Percentiles rank a stretch among this genome's conserved stretches.
These are phyloP conservation scores for Hevea brasiliensis DNA, from an alignment of 345 rosid species.

Conservation along the genomic window DNA sequence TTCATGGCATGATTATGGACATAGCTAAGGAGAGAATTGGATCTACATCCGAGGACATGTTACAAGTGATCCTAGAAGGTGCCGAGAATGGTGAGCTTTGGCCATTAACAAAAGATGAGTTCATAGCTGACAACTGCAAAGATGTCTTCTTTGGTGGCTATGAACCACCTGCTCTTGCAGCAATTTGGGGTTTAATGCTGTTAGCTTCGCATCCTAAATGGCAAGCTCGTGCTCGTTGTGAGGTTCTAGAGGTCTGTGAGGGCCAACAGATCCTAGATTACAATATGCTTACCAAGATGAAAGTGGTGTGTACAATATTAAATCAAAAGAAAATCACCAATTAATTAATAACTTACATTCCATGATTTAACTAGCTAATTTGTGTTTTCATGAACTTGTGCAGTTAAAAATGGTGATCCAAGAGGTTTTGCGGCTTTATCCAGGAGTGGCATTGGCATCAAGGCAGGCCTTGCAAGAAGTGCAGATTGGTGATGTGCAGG, in stretches of 20 bases:
- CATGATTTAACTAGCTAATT: no score
- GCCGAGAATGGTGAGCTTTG: no score
- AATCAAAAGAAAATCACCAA: no score
- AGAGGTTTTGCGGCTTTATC: neutral
- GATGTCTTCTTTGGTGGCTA: conserved; percentile 11
- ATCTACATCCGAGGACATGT: neutral
- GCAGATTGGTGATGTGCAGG: conserved; percentile 6
- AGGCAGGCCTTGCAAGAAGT: conserved; percentile 10
- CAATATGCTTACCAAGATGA: conserved; percentile 8
- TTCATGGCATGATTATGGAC: neutral
- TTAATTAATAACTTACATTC: no score
- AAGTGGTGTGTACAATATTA: neutral
- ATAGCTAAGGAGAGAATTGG: neutral
- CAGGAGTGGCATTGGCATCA: neutral
- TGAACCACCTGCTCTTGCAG: conserved; percentile 12
- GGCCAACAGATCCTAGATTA: neutral
- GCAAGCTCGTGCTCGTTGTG: conserved; percentile 4
- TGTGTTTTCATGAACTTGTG: no score
- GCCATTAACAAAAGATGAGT: neutral
- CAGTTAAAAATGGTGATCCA: conserved; percentile 7
- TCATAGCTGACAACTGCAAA: conserved; percentile 29
- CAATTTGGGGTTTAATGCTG: conserved; percentile 15
- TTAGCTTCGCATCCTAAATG: conserved; percentile 12
- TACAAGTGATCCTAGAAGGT: conserved; percentile 6
- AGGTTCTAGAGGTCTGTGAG: conserved; percentile 2